These are phyloP conservation scores for Hanseniaspora meyeri DNA, from an alignment of 805 yeast genomes.

Conservation along the genomic window DNA sequence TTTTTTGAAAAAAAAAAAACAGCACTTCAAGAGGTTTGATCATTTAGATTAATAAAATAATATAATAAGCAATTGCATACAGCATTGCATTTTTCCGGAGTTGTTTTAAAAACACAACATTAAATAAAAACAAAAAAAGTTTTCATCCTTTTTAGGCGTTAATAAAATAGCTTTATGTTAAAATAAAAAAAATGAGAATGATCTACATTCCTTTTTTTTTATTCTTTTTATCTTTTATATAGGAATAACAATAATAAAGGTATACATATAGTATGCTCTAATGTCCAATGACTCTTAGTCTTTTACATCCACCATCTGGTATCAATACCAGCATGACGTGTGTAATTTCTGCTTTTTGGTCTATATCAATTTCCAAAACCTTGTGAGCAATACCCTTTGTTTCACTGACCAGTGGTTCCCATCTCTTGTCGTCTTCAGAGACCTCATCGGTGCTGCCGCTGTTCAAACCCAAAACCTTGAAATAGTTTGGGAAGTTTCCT, in stretches of 20 bases:
- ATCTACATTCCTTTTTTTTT: neutral
- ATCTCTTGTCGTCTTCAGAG: constrained; percentile 33
- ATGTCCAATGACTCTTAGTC: constrained; percentile 68
- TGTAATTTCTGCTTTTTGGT: constrained; percentile 29
- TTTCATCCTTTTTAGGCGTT: too few species aligned
- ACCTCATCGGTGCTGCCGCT: constrained; percentile 32
- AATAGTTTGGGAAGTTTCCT: constrained; percentile 84
- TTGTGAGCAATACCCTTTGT: constrained; percentile 71
- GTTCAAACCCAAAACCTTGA: constrained; percentile 53
- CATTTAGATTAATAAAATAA: neutral
- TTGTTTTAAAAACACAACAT: neutral
- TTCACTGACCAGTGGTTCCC: constrained; percentile 56
- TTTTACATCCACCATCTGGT: constrained; percentile 95
- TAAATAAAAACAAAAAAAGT: too few species aligned
- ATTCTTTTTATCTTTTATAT: too few species aligned
- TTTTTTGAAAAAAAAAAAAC: too few species aligned
- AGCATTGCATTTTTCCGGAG: neutral
- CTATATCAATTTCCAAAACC: constrained; percentile 36
- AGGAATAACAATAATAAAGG: too few species aligned
- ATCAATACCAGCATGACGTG: constrained; percentile 73
- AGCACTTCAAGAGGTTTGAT: neutral
- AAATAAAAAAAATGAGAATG: too few species aligned
- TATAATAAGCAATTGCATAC: neutral
- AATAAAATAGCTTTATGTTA: too few species aligned
- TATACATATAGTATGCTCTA: too few species aligned